Evolutionary conservation across 2,329 filamentous ascomycete species (phyloP), one percentile per base, ranked within the genome.

Genomic region (Juglanconis juglandina): DNA sequence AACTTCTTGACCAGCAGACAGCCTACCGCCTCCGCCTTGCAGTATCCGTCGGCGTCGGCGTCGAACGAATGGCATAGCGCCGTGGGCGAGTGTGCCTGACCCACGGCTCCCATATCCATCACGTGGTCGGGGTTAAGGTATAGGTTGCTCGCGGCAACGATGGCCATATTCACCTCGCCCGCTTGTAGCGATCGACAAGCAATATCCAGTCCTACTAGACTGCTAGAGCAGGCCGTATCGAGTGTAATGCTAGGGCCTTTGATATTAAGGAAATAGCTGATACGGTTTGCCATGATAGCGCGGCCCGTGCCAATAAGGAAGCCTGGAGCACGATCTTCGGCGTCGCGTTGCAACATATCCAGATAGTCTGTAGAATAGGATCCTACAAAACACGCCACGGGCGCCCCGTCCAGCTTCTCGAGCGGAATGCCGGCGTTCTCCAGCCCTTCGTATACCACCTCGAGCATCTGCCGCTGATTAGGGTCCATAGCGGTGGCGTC

Each of bases 171-270:
- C 51, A 69, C 73, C 39, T 78, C 74, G 2, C 75, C 74, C 1
- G 71, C 67, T 1, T 75, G 73, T 3, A 82, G 65, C 53, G 70
- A 73, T 37, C 76, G 68, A 5, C 76, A 69, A 0, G 75, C 80
- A 42, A 76, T 69, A 62, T 83, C 77, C 0, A 83, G 66, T 0
- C 77, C 77, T 0, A 78, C 71, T 1, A 82, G 66, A 53, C 74
- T 76, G 11, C 75, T 75, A 0, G 79, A 81, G 63, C 81, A 84
- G 1, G 77, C 81, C 0, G 81, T 82, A 56, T 83, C 79, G 3
- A 82, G 70, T 1, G 79, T 80, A 65, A 81, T 70, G 50, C 76
- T 78, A 0, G 79, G 76, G 0, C 80, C 79, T 5, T 66, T 64
- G 55, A 81, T 73, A 64, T 82, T 73, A 60, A 77, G 79, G 55